These are phyloP conservation scores for Eucalyptus dawsonii DNA, from an alignment of 345 rosid genomes.

Conservation along the genomic window DNA sequence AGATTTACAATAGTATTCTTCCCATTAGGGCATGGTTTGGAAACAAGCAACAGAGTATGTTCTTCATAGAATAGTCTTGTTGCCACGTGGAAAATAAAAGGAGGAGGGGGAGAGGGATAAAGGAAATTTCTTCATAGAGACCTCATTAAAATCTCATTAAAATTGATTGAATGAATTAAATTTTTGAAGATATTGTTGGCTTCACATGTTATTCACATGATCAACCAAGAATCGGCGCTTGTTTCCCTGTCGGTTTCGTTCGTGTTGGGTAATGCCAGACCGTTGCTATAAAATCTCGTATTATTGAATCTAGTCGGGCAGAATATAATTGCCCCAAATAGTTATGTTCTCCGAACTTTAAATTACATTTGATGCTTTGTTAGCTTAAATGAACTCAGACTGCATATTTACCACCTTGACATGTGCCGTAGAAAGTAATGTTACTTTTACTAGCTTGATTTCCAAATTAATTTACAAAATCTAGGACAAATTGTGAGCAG, in stretches of 20 bases:
- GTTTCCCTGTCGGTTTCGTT: too few species aligned
- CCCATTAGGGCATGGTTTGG: not conserved
- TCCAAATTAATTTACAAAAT: not conserved
- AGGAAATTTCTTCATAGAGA: too few species aligned
- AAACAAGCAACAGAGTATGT: not conserved
- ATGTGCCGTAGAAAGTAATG: not conserved
- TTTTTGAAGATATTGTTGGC: too few species aligned
- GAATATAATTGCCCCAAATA: too few species aligned
- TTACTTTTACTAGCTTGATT: not conserved
- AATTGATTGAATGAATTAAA: not conserved
- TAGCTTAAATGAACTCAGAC: too few species aligned
- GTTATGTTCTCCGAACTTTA: accelerated
- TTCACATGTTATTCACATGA: not conserved
- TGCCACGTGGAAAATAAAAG: too few species aligned
- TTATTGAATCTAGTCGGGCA: not conserved
- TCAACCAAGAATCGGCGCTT: too few species aligned
- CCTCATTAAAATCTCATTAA: too few species aligned
- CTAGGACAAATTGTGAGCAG: too few species aligned
- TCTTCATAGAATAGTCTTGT: too few species aligned
- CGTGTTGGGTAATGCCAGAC: too few species aligned
- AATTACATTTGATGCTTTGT: not conserved
- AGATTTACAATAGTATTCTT: not conserved
- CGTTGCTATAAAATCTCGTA: too few species aligned
- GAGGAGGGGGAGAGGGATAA: not conserved
- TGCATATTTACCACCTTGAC: not conserved